Percentiles rank a stretch among this genome's conserved stretches.
Evolutionary conservation across 1,139 yeast species (phyloP).

Genomic region (Candida sanyaensis): DNA sequence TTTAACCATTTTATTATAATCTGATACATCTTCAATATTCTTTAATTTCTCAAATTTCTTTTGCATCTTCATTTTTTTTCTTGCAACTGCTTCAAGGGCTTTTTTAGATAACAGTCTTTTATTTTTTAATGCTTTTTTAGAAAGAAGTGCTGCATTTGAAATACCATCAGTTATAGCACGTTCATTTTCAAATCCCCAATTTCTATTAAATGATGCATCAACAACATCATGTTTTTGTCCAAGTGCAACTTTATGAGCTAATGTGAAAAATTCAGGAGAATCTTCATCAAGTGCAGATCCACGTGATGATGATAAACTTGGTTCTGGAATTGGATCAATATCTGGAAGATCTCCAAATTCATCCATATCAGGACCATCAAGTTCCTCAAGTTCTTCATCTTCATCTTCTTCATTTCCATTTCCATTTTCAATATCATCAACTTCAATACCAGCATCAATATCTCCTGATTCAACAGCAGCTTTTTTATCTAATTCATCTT

Average conservation of each 20-base stretch:
- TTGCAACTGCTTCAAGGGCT: conserved; percentile 94
- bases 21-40: conserved; percentile 81
- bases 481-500: not conserved
- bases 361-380: conserved; percentile 10
- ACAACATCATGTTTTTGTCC: conserved; percentile 86
- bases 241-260: conserved; percentile 92
- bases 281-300: conserved; percentile 54
- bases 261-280: conserved; percentile 66
- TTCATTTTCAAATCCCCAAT: conserved; percentile 2
- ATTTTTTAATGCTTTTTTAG: not conserved
- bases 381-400: conserved; percentile 1
- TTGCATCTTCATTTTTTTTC: conserved; percentile 94
- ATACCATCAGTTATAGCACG: conserved; percentile 1
- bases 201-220: conserved; percentile 49
- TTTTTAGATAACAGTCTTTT: conserved; percentile 57
- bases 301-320: conserved; percentile 1
- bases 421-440: not conserved
- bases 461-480: not conserved
- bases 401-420: not conserved
- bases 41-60: conserved; percentile 85
- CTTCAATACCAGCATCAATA: conserved; percentile 1
- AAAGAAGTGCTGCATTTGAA: conserved; percentile 1
- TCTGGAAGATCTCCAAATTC: conserved; percentile 41
- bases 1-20: conserved; percentile 82
- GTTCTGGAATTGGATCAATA: not conserved